Conservation (phyloP, 192 early-diverging fungal genomes). For the Rhizophagus prolifer region DNA sequence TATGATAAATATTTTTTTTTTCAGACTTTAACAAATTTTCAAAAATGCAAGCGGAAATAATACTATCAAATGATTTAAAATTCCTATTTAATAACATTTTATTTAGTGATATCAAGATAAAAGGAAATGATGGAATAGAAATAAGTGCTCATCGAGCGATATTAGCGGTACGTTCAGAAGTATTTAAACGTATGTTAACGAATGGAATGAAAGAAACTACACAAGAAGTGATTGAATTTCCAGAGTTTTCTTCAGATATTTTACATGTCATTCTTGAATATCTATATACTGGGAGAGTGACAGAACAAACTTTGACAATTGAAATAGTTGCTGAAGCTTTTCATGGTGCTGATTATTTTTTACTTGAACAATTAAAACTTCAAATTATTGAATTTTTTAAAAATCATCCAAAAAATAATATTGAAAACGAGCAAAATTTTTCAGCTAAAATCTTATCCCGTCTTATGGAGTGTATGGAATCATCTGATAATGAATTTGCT, state of each 20-base stretch:
- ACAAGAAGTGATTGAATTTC: background rate
- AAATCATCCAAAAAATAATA: background rate
- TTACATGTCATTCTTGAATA: background rate
- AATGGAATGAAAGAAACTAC: background rate
- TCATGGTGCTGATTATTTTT: background rate
- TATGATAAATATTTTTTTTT: too few relatives aligned
- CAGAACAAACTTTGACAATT: background rate
- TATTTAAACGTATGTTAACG: background rate
- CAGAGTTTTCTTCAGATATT: background rate
- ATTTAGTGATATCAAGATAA: background rate
- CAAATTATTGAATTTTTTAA: background rate
- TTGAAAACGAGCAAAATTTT: background rate
- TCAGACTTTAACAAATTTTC: too few relatives aligned
- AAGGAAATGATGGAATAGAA: background rate
- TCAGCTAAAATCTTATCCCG: background rate
- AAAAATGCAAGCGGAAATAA: too few relatives aligned
- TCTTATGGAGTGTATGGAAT: background rate
- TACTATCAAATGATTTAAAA: too few relatives aligned
- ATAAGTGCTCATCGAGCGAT: background rate
- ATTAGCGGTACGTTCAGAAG: background rate
- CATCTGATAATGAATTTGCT: background rate
- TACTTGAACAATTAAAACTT: background rate
- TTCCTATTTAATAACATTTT: too few relatives aligned
- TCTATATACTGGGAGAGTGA: background rate
- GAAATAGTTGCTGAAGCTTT: background rate